Percentiles rank a stretch among this genome's conserved stretches.
Conservation (phyloP, 2,329 filamentous ascomycete genomes). For the Fusarium fracticaudum region DNA sequence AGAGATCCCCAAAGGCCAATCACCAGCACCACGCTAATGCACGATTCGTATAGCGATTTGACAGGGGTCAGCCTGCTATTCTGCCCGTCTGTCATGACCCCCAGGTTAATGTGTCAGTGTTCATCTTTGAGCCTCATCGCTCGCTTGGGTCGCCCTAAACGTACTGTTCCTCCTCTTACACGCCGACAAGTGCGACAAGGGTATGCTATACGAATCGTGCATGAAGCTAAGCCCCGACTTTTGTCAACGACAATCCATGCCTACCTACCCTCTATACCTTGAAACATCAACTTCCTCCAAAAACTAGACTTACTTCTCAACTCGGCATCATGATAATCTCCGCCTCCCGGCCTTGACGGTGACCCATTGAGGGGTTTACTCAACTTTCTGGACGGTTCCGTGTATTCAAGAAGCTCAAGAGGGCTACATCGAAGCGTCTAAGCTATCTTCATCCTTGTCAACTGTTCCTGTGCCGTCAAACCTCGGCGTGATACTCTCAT, state of each 20-base stretch:
- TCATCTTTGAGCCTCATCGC: constrained; percentile 35
- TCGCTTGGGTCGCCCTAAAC: constrained; percentile 15
- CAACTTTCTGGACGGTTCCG: no score
- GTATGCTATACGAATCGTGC: constrained; percentile 44
- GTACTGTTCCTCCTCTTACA: background rate
- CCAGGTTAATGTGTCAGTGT: constrained; percentile 14
- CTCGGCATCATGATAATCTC: constrained; percentile 21
- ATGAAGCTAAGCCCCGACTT: constrained; percentile 38
- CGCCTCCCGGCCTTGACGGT: background rate
- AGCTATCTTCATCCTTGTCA: background rate
- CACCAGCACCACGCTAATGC: constrained; percentile 9
- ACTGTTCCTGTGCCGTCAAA: background rate
- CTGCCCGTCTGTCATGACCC: background rate
- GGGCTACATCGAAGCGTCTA: background rate
- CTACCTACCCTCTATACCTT: background rate
- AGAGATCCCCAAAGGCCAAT: constrained; percentile 6
- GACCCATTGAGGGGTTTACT: background rate
- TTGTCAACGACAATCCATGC: constrained; percentile 13
- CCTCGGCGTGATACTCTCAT: background rate
- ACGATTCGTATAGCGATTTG: constrained; percentile 35
- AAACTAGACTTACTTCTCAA: background rate
- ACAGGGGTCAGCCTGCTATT: background rate
- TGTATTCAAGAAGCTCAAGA: background rate
- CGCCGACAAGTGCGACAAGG: background rate
- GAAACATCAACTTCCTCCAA: constrained; percentile 15